Evolutionary conservation across 106 monocot species (phyloP), one percentile per base, ranked within the genome.

Genomic region (Phalaenopsis aphrodite): DNA sequence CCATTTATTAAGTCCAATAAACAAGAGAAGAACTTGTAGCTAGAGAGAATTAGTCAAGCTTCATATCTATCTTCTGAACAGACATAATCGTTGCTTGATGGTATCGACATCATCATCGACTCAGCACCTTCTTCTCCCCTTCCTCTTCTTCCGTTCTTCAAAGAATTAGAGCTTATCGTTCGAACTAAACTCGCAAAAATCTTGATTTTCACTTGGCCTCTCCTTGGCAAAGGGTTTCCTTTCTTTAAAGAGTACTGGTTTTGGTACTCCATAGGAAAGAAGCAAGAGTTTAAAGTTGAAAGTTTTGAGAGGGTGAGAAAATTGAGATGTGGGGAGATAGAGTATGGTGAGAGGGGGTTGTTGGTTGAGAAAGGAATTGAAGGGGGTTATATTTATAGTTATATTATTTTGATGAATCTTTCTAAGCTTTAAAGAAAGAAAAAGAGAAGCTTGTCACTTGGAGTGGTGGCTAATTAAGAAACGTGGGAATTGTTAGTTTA

Each of bases 161-260:
- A 30, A 21, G 48, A 75, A 75, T 17, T 23, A 0, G 75, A 19
- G 18, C 42, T 42, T 37, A 75, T 42, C 9, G 79, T 45, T 66
- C 67, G 79, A 12, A 79, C 66, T 12, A 79, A 69, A n/a, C 48
- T 69, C 12, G 67, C 79, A 23, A 79, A 5, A 15, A 79, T 79
- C 15, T 49, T 66, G 14, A 56, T 65, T 45, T 67, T 67, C 12
- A 79, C 58, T n/a, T 79, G 79, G 45, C 79, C 79, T 66, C 79
- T 79, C 66, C 43, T 79, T 5, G 67, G 79, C n/a, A 79, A 42
- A 66, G 66, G 46, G 65, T 21, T 79, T n/a, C 66, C 66, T 47
- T 79, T 42, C 79, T 66, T 79, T 5, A 24, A 14, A 4, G 38
- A 14, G 0, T 3, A 3, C 11, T 14, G 71, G 71, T 11, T 39